Evolutionary conservation across 352 stramenopile genomes (phyloP), one percentile per base, ranked within the genome.

Genomic region (Peronospora farinosa): DNA sequence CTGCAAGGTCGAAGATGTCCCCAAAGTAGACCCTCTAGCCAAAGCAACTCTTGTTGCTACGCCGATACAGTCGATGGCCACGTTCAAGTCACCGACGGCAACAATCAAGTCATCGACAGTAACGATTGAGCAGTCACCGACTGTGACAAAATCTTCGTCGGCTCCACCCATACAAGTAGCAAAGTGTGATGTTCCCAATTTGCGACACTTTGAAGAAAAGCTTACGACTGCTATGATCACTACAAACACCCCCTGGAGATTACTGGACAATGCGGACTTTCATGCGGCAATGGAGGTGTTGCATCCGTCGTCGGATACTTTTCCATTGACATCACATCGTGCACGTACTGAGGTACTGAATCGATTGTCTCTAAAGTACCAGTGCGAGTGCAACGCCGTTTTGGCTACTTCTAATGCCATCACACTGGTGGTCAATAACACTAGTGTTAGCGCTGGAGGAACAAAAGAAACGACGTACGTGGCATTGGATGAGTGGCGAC

Each of bases 251-350:
- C 60, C 60, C 0, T 74, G 60, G 60, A 47, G 27, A 2, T 45
- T 74, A 17, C 23, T 74, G 10, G 65, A 74, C 40, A 62, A 68
- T 33, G 16, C n/a, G 8, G 19, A 55, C 4, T 74, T 74, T 44
- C 53, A 38, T 21, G 39, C 63, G 15, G 65, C 61, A 0, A 59
- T 74, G 43, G 41, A 52, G 15, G 40, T 36, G 7, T 23, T 74
- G 23, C 46, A 39, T 16, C 42, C 52, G 6, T 15, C 47, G 7
- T 45, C 42, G 4, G 28, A n/a, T 15, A 53, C 56, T 16, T 70
- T 60, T 40, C 57, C 57, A n/a, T 55, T 74, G 52, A 66, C 60
- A 11, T 47, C 60, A 2, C 25, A 42, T 47, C 57, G 47, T 30
- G 65, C 61, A 35, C 49, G 53, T 0, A 57, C 38, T 9, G 42